A percentile compares a stretch with the other conserved stretches of the same genome.
Evolutionary conservation across 1,284 basidiomycete genomes (phyloP).

Genomic region (Uromyces viciae-fabae): DNA sequence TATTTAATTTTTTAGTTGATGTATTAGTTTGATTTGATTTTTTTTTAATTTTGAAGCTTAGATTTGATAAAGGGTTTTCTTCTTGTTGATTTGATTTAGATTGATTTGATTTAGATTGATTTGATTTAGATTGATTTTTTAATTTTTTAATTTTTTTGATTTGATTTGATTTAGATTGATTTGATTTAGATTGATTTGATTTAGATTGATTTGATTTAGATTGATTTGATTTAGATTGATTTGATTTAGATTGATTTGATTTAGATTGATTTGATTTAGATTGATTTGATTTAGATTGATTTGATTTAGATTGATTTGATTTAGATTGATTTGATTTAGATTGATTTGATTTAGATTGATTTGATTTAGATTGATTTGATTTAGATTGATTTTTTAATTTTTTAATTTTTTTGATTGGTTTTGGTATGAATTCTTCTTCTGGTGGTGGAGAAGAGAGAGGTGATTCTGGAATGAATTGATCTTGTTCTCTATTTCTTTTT

Average conservation of each 20-base stretch:
- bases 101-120: neutral
- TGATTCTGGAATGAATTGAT: neutral
- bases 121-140: neutral
- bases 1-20: neutral
- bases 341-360: neutral
- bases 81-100: neutral
- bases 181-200: neutral
- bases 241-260: neutral
- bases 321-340: neutral
- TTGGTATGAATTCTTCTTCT: neutral
- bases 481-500: neutral
- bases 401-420: neutral
- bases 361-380: neutral
- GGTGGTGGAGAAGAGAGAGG: too few species aligned
- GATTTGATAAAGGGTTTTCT: neutral
- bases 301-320: neutral
- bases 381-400: neutral
- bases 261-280: neutral
- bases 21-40: constrained; percentile 6
- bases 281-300: neutral
- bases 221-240: neutral
- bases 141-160: neutral
- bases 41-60: constrained; percentile 25
- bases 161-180: neutral
- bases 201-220: neutral